Conservation (phyloP, 73 alveolate species). For the Tetrahymena thermophila region DNA sequence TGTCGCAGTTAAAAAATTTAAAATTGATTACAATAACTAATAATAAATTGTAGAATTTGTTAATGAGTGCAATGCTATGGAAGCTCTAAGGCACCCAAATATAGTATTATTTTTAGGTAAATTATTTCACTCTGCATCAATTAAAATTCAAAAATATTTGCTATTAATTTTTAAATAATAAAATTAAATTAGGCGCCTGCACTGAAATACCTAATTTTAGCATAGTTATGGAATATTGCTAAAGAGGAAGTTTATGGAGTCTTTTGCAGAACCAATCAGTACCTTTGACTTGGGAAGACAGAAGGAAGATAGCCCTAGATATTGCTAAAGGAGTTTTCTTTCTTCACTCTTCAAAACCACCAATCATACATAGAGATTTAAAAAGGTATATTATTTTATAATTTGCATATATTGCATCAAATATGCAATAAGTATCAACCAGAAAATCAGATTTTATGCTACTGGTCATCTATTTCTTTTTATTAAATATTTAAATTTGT, state of each 20-base stretch:
- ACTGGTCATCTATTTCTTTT: background rate
- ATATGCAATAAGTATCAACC: background rate
- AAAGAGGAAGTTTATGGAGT: constrained; percentile 93
- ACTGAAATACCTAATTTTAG: constrained; percentile 89
- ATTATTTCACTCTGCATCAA: background rate
- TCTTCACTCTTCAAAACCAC: constrained; percentile 90
- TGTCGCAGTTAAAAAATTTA: constrained; percentile 94
- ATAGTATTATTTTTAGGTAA: constrained; percentile 72
- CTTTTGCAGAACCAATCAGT: constrained; percentile 65
- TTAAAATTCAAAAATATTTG: background rate
- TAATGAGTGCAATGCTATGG: constrained; percentile 95
- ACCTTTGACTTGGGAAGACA: constrained; percentile 84
- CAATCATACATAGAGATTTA: constrained; percentile 95
- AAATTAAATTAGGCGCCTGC: constrained; percentile 63
- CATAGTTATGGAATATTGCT: constrained; percentile 90
- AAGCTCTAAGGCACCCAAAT: constrained; percentile 95
- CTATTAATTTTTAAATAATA: background rate
- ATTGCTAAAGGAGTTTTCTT: constrained; percentile 94
- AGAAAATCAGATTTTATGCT: no score
- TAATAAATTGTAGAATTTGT: constrained; percentile 85
- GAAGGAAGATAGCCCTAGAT: constrained; percentile 91
- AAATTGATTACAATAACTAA: constrained; percentile 72
- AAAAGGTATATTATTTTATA: constrained; percentile 49
- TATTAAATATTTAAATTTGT: background rate
- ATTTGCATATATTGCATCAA: background rate